Conservation (phyloP, 2,329 filamentous ascomycete species). For the Scortechinia acanthostroma region DNA sequence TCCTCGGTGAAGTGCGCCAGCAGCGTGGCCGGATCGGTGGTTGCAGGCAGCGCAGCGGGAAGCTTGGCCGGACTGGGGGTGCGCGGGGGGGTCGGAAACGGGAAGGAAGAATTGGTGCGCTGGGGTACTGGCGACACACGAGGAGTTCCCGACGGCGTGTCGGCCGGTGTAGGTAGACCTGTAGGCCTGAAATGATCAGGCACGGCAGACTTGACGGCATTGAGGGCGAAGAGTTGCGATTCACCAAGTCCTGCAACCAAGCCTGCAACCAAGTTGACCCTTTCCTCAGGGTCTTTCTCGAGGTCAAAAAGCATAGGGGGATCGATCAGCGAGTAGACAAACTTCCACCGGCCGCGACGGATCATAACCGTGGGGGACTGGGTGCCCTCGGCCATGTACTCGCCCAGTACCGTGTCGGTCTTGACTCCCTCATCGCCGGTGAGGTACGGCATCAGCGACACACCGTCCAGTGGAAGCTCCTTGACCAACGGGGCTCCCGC, state of each 20-base stretch:
- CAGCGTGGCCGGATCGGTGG: conserved; percentile 35
- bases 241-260: conserved; percentile 11
- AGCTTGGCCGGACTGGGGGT: conserved; percentile 19
- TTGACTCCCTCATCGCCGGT: conserved; percentile 43
- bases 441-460: conserved; percentile 74
- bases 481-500: conserved; percentile 64
- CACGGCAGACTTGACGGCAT: too few species aligned
- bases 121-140: neutral
- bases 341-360: conserved; percentile 82
- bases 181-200: too few species aligned
- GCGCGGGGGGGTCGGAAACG: neutral
- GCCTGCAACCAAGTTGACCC: conserved; percentile 60
- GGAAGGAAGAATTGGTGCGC: neutral
- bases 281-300: conserved; percentile 65
- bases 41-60: conserved; percentile 21
- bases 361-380: conserved; percentile 91
- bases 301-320: conserved; percentile 81
- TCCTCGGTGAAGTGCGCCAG: conserved; percentile 68
- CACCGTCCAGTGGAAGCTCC: conserved; percentile 77
- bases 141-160: neutral
- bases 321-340: conserved; percentile 77
- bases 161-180: neutral
- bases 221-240: neutral
- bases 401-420: conserved; percentile 80
- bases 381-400: conserved; percentile 92